These are phyloP conservation scores for Bretschneidera sinensis DNA, from an alignment of 345 rosid species.

Conservation along the genomic window DNA sequence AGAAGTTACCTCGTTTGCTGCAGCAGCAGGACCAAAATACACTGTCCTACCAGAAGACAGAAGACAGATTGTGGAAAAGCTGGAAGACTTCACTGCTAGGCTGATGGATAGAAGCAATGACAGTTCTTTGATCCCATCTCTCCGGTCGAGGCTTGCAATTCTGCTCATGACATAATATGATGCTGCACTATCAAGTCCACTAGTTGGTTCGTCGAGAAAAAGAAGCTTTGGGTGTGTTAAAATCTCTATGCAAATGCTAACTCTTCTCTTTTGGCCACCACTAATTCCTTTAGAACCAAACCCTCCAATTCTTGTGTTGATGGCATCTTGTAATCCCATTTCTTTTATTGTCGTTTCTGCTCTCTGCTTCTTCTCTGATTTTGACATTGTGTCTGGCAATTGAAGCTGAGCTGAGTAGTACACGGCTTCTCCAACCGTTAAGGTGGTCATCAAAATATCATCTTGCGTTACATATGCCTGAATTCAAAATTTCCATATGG, in stretches of 20 bases:
- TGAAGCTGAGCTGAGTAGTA: constrained; percentile 56
- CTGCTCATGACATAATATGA: constrained; percentile 44
- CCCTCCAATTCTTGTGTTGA: constrained; percentile 43
- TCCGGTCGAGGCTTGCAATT: constrained; percentile 28
- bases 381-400: constrained; percentile 39
- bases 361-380: constrained; percentile 38
- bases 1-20: constrained; percentile 28
- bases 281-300: constrained; percentile 47
- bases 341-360: constrained; percentile 48
- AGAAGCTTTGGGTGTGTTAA: constrained; percentile 43
- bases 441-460: constrained; percentile 31
- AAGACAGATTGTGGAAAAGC: constrained; percentile 45
- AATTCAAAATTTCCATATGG: too few relatives aligned
- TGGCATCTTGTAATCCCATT: constrained; percentile 41
- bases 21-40: constrained; percentile 43
- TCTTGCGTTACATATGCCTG: constrained; percentile 59
- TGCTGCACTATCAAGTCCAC: constrained; percentile 53
- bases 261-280: constrained; percentile 58
- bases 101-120: constrained; percentile 48
- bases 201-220: constrained; percentile 58
- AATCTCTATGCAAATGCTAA: constrained; percentile 57
- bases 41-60: constrained; percentile 42
- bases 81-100: constrained; percentile 46
- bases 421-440: constrained; percentile 47
- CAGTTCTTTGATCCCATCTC: constrained; percentile 25